phyloP scores from a whole-genome alignment of 352 stramenopile species.

The Phytopythium chamaehyphon region DNA sequence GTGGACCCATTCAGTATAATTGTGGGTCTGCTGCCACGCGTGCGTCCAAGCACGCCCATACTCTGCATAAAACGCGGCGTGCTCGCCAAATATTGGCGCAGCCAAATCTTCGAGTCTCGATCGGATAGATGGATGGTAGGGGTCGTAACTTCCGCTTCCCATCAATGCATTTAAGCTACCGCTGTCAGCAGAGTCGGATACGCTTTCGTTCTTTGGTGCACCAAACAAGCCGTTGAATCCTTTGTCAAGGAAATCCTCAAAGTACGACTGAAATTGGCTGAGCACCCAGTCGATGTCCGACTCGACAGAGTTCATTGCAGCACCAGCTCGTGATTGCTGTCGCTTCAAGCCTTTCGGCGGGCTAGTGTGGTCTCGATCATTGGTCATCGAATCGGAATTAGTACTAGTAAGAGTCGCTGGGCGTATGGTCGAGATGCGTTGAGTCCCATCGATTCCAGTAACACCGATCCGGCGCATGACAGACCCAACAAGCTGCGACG shows the following conservation, averaged over 20 bases:
- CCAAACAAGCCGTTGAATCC: slow-evolving; percentile 25
- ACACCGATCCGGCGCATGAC: slow-evolving; percentile 23
- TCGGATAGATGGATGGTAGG: slow-evolving; percentile 37
- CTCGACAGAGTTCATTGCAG: slow-evolving; percentile 15
- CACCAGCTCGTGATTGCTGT: slow-evolving; percentile 3
- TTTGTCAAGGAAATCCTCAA: slow-evolving; percentile 50
- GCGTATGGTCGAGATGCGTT: too few species aligned
- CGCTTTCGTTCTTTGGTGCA: neutral
- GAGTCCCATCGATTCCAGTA: neutral
- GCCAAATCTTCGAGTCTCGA: slow-evolving; percentile 51
- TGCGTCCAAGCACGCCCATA: slow-evolving; percentile 58
- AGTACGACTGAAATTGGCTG: slow-evolving; percentile 55
- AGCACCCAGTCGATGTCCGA: slow-evolving; percentile 62
- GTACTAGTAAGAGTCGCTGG: too few species aligned
- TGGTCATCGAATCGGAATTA: too few species aligned
- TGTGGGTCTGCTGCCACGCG: slow-evolving; percentile 62
- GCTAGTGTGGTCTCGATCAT: slow-evolving; percentile 5
- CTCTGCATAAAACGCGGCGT: slow-evolving; percentile 40
- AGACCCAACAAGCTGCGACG: slow-evolving; percentile 25
- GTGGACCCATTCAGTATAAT: slow-evolving; percentile 49
- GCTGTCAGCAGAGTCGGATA: slow-evolving; percentile 5
- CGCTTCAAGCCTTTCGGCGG: slow-evolving; percentile 1
- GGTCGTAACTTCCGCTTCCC: slow-evolving; percentile 13
- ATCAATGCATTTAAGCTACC: neutral
- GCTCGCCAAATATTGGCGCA: slow-evolving; percentile 37